These are phyloP conservation scores for Mucor ambiguus DNA, from an alignment of 371 early-diverging fungal species.

Conservation along the genomic window DNA sequence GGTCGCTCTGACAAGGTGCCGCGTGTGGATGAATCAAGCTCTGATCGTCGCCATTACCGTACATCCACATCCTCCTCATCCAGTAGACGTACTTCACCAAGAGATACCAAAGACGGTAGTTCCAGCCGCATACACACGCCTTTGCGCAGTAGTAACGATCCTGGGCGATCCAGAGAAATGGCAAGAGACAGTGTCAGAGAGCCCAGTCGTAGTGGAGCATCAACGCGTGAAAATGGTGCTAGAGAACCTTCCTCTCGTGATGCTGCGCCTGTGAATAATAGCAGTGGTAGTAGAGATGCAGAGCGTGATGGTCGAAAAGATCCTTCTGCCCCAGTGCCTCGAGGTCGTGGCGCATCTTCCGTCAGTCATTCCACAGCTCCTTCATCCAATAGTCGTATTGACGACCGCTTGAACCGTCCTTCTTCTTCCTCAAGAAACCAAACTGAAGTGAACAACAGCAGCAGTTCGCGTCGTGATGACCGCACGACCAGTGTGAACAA, in stretches of 20 bases:
- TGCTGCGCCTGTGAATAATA: not conserved
- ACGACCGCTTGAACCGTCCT: not conserved
- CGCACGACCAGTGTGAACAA: not conserved
- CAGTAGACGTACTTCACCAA: conserved; percentile 11
- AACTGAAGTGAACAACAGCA: not conserved
- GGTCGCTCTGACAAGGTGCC: conserved; percentile 6
- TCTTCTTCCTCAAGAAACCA: not conserved
- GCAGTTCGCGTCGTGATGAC: not conserved
- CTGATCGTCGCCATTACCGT: conserved; percentile 13
- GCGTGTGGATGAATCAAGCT: conserved; percentile 3
- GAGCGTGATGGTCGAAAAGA: conserved; percentile 1
- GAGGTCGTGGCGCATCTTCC: conserved; percentile 1
- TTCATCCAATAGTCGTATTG: not conserved
- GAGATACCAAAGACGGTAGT: conserved; percentile 3
- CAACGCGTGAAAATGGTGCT: not conserved
- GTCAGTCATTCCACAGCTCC: not conserved
- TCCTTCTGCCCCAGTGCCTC: conserved; percentile 1
- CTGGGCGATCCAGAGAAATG: conserved; percentile 22
- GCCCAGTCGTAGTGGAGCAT: not conserved
- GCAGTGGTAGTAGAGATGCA: not conserved
- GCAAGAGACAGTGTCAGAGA: conserved; percentile 15
- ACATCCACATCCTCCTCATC: not conserved
- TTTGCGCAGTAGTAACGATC: conserved; percentile 2
- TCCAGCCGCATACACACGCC: conserved; percentile 7
- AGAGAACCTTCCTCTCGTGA: not conserved